Evolutionary conservation across 2,329 filamentous ascomycete genomes (phyloP), one percentile per base, ranked within the genome.

Genomic region (Alternaria novae-zelandiae): DNA sequence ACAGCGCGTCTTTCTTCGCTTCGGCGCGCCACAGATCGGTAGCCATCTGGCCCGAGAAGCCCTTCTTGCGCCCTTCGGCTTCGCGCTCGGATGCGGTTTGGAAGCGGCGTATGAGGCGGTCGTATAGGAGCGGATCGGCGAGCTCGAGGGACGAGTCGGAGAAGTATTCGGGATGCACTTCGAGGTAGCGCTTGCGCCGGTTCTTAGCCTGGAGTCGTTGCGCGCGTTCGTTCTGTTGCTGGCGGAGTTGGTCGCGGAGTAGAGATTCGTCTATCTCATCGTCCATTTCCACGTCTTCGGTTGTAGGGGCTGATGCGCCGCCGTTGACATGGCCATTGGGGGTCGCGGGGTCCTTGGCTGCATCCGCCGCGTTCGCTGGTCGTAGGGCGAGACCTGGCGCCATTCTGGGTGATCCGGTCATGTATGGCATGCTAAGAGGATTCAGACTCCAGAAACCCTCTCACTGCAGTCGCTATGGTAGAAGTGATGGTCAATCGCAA

Each of bases 51-150:
- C 91, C 91, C 1, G 91, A 91, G 78, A 93, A 96, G 11, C 93
- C 93, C 75, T 93, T 93, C 9, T 83, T 82, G 46, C 88, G 88
- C 9, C 90, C 91, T 70, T 95, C 92, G 7, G 86, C 86, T 75
- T 93, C 89, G 57, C 92, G 88, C 80, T 97, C 93, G 5, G 85
- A 83, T 3, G 89, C 82, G 1, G 89, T 90, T 68, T 94, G 92
- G 77, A 94, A 94, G 55, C 88, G 88, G 56, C 92, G 89, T 64
- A 97, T 87, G 23, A 96, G 85, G 57, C 88, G 87, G 78, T 96
- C 92, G 83, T 97, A 97, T 30, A 96, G 86, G 9, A 95, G 82
- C 1, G 93, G 93, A 80, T 96, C 86, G 78, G 86, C 88, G 70
- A 90, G 84, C 79, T 90, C 89, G 63, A 90, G 86, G 58, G 85